phyloP scores from a whole-genome alignment of 345 rosid species.

The Eucalyptus regnans region DNA sequence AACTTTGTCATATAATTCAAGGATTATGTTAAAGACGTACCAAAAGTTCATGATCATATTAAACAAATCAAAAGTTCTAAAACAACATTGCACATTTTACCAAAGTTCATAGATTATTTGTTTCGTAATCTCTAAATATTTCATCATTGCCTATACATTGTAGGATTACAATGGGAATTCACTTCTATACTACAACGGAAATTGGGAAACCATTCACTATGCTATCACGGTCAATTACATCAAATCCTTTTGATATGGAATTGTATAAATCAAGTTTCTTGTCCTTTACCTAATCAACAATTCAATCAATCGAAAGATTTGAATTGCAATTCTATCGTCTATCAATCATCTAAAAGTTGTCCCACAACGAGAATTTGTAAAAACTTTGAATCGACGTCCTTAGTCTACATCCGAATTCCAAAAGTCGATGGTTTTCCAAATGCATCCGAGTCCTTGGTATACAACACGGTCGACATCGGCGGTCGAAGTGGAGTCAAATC shows the following conservation, averaged over 20 bases:
- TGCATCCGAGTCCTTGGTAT: background rate
- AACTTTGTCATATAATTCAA: no score
- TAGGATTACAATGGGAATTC: rapidly evolving
- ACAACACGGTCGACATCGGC: background rate
- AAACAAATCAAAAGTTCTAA: rapidly evolving
- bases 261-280: background rate
- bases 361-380: background rate
- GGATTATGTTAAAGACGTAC: no score
- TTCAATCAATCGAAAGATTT: background rate
- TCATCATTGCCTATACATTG: background rate
- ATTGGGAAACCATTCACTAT: background rate
- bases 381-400: background rate
- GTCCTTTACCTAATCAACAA: background rate
- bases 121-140: rapidly evolving
- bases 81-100: rapidly evolving
- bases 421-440: background rate
- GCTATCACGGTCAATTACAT: background rate
- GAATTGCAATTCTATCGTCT: background rate
- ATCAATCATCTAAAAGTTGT: background rate
- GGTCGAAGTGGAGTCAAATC: background rate
- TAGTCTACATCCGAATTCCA: rapidly evolving
- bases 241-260: rapidly evolving
- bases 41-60: no score
- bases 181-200: background rate
- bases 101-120: background rate